These are phyloP conservation scores for Citrullus colocynthis DNA, from an alignment of 306 rosid genomes.

Conservation along the genomic window DNA sequence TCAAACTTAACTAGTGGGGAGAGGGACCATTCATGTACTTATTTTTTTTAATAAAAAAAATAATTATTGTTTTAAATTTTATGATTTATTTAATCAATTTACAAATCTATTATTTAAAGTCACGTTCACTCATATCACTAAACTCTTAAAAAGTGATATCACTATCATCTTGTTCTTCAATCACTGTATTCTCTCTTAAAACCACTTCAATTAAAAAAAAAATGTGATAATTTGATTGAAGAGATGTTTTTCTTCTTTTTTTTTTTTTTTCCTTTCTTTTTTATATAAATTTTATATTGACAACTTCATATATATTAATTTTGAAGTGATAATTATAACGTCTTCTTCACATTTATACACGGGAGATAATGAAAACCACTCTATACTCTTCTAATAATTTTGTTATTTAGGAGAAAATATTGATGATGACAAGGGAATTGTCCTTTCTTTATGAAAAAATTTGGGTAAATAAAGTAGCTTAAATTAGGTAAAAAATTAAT, in stretches of 20 bases:
- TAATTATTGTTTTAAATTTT: neutral
- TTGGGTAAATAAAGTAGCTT: neutral
- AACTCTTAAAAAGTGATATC: neutral
- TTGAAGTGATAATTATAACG: neutral
- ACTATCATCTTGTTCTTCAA: neutral
- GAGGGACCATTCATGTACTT: neutral
- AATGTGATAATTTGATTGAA: neutral
- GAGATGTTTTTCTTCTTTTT: neutral
- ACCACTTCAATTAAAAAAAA: neutral
- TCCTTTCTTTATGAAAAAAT: neutral
- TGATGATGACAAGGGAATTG: neutral
- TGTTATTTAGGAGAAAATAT: neutral
- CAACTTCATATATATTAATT: neutral
- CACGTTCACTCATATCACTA: neutral
- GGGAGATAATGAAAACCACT: neutral
- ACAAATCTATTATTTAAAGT: neutral
- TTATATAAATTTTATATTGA: neutral
- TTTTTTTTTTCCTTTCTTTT: neutral
- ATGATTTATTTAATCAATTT: neutral
- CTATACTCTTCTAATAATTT: neutral
- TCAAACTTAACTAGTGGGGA: neutral
- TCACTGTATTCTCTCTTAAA: neutral
- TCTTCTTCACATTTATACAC: neutral
- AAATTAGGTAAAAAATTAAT: neutral
- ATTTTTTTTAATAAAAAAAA: neutral